phyloP scores from a whole-genome alignment of 2,329 filamentous ascomycete species.

The Penicillium sp. region DNA sequence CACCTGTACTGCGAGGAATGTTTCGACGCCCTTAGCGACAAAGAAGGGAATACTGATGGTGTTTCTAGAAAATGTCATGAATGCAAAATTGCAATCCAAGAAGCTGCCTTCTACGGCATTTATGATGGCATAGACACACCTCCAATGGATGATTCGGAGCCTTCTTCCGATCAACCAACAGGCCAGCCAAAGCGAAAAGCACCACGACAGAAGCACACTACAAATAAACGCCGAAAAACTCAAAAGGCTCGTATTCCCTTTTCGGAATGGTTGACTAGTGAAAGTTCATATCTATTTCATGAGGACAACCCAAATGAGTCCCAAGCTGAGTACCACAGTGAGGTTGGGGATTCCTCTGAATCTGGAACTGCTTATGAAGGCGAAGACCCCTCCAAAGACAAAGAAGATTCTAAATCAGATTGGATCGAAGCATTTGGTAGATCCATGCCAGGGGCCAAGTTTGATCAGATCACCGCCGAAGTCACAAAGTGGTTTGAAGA shows the following conservation, averaged over 20 bases:
- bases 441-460: not conserved
- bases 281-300: not conserved
- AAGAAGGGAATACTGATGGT: not conserved
- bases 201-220: not conserved
- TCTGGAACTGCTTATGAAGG: not conserved
- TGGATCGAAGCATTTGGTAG: not conserved
- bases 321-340: not conserved
- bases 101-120: not conserved
- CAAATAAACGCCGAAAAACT: not conserved
- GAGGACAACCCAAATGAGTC: not conserved
- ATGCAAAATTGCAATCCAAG: not conserved
- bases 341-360: not conserved
- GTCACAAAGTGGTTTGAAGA: not conserved
- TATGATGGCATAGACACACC: not conserved
- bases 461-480: not conserved
- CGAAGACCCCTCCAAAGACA: not conserved
- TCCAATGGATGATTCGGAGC: not conserved
- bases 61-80: not conserved
- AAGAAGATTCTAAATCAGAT: not conserved
- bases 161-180: not conserved
- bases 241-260: not conserved
- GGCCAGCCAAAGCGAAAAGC: not conserved
- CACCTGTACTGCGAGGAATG: slow-evolving; percentile 1
- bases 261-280: not conserved
- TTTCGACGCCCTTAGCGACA: not conserved